Conservation (phyloP, 2,329 filamentous ascomycete species). For the Penicillium sp. region DNA sequence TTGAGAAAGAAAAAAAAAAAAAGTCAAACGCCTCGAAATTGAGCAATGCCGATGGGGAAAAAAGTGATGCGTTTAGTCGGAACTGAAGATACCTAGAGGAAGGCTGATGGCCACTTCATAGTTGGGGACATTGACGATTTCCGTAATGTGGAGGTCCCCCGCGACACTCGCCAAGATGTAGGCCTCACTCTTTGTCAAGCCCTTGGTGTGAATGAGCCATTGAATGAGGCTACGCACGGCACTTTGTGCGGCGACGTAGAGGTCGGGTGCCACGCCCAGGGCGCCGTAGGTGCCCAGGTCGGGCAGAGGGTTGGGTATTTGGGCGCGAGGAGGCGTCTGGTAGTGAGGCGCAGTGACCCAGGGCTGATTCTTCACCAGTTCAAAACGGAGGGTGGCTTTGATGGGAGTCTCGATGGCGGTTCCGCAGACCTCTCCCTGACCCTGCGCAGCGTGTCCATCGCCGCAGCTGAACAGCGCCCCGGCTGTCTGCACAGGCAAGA, state of each 20-base stretch:
- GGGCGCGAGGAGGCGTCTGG: conserved; percentile 30
- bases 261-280: conserved; percentile 44
- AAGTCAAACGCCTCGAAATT: background rate
- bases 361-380: conserved; percentile 42
- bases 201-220: conserved; percentile 46
- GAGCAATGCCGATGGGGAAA: background rate
- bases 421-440: conserved; percentile 51
- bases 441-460: conserved; percentile 51
- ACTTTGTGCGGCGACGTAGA: conserved; percentile 46
- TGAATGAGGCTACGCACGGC: conserved; percentile 45
- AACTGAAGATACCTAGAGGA: conserved; percentile 44
- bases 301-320: conserved; percentile 19
- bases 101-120: conserved; percentile 48
- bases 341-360: conserved; percentile 48
- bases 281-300: conserved; percentile 43
- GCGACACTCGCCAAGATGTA: conserved; percentile 51
- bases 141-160: conserved; percentile 47
- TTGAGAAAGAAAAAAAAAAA: background rate
- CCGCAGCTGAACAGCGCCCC: conserved; percentile 51
- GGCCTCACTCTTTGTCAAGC: conserved; percentile 42
- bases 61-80: conserved; percentile 56
- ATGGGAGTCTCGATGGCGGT: conserved; percentile 53
- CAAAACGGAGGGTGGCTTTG: conserved; percentile 45
- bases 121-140: conserved; percentile 52
- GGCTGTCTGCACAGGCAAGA: conserved; percentile 45